These are phyloP conservation scores for Solanum bulbocastanum DNA, from an alignment of 257 asterid genomes.

Conservation along the genomic window DNA sequence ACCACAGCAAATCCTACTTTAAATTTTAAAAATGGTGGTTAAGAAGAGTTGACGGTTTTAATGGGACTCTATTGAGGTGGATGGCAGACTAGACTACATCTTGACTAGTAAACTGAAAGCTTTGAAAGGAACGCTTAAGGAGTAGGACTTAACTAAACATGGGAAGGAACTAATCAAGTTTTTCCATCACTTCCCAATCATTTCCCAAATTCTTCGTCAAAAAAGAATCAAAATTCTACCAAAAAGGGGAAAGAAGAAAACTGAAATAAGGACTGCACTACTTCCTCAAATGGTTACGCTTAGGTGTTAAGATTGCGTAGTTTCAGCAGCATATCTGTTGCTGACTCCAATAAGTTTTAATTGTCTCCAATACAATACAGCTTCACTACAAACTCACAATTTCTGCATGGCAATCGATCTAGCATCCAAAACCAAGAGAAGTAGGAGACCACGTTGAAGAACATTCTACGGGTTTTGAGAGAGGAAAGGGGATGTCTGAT, in stretches of 20 bases:
- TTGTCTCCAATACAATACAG: background rate
- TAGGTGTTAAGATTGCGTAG: background rate
- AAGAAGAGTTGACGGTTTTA: background rate
- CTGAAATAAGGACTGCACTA: background rate
- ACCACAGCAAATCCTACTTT: background rate
- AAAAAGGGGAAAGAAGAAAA: background rate
- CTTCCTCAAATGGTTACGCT: background rate
- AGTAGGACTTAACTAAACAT: background rate
- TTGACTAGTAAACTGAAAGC: background rate
- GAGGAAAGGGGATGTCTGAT: background rate
- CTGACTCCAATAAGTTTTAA: background rate
- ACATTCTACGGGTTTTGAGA: background rate
- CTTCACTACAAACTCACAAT: background rate
- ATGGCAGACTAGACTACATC: background rate
- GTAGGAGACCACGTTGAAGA: background rate
- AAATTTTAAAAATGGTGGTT: background rate
- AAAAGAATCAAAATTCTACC: background rate
- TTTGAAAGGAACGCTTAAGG: background rate
- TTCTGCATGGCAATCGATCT: background rate
- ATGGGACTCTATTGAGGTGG: background rate
- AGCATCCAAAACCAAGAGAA: background rate
- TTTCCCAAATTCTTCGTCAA: background rate
- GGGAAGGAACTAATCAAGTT: background rate
- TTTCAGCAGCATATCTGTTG: background rate
- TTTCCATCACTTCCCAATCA: background rate